Percentiles rank a stretch among this genome's conserved stretches.
Conservation (phyloP, 805 yeast genomes). For the Wickerhamomyces rabaulensis region DNA sequence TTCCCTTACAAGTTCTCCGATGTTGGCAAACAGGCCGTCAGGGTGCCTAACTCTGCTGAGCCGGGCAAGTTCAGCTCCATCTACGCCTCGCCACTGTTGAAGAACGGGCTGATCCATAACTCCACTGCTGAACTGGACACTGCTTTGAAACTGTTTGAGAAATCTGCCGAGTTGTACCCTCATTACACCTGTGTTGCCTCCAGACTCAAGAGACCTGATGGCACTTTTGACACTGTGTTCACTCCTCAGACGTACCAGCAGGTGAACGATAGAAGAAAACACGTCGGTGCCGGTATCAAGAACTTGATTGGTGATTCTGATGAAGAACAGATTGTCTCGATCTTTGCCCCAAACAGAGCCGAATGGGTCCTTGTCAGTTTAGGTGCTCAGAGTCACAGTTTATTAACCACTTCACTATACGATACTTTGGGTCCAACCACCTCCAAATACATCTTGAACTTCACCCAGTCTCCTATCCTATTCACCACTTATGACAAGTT, state of each 20-base stretch:
- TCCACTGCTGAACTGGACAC: constrained; percentile 5
- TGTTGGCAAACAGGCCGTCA: constrained; percentile 5
- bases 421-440: constrained; percentile 9
- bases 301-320: constrained; percentile 22
- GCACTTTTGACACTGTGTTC: constrained; percentile 36
- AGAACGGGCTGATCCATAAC: constrained; percentile 1
- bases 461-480: constrained; percentile 8
- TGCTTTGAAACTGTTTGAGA: constrained; percentile 10
- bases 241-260: constrained; percentile 34
- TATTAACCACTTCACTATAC: constrained; percentile 7
- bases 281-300: constrained; percentile 51
- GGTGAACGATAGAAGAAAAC: constrained; percentile 34
- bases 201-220: constrained; percentile 26
- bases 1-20: background rate
- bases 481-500: constrained; percentile 32
- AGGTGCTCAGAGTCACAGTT: constrained; percentile 30
- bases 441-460: constrained; percentile 8
- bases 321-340: constrained; percentile 42
- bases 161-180: constrained; percentile 18
- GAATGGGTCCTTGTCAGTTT: constrained; percentile 72
- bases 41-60: constrained; percentile 3
- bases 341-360: constrained; percentile 50
- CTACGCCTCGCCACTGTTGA: constrained; percentile 5
- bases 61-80: constrained; percentile 6
- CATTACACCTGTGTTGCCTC: constrained; percentile 31